Conservation (phyloP, 768 basidiomycete species). For the Trametes elegans region DNA sequence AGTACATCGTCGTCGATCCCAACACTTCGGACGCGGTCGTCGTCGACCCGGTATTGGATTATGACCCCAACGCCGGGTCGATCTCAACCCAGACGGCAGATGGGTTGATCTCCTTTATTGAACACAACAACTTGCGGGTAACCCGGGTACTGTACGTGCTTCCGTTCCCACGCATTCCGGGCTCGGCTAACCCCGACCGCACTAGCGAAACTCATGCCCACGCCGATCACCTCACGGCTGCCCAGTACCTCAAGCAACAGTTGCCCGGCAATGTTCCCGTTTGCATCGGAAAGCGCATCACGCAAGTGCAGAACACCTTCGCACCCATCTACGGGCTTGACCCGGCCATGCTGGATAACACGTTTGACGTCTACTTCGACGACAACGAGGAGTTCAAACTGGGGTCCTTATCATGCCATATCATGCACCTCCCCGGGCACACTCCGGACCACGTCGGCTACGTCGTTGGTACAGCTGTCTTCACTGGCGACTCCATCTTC, state of each 20-base stretch:
- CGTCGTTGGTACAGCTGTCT: conserved; percentile 35
- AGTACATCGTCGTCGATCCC: conserved; percentile 58
- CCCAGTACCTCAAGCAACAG: conserved; percentile 34
- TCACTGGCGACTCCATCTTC: conserved; percentile 41
- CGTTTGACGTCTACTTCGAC: conserved; percentile 35
- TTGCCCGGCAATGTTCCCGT: conserved; percentile 31
- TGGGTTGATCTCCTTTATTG: conserved; percentile 31
- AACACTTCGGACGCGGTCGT: conserved; percentile 44
- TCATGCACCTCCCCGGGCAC: conserved; percentile 38
- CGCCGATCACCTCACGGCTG: conserved; percentile 38
- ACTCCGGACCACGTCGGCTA: conserved; percentile 39
- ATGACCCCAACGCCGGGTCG: conserved; percentile 31
- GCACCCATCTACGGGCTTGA: conserved; percentile 34
- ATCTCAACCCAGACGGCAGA: conserved; percentile 35
- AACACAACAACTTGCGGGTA: conserved; percentile 30
- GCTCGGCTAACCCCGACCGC: too few species aligned
- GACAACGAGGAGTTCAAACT: conserved; percentile 36
- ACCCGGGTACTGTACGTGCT: conserved; percentile 34
- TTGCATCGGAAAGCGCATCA: conserved; percentile 37
- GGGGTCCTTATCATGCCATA: conserved; percentile 29
- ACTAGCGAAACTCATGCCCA: conserved; percentile 41
- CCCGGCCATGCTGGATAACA: conserved; percentile 22
- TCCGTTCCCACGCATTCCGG: neutral
- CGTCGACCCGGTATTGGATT: conserved; percentile 38
- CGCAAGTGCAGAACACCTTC: conserved; percentile 34